Evolutionary conservation across 169 alveolate species (phyloP), one percentile per base, ranked within the genome.

Genomic region (Plasmodium cynomolgi): DNA sequence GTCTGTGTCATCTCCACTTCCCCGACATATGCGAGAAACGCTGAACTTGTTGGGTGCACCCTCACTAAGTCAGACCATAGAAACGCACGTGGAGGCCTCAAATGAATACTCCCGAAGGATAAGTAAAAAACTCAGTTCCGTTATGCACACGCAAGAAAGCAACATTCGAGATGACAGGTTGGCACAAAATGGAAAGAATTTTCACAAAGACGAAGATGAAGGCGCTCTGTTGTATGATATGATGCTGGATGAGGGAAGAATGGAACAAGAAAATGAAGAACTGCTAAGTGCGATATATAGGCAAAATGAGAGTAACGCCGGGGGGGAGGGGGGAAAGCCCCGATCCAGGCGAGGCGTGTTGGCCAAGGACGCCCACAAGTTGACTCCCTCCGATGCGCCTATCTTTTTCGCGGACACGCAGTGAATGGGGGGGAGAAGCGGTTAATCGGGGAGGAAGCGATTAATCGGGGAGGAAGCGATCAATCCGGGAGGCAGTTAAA

Each of bases 311-410:
- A n/a, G 47, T 33, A 88, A 77, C 58, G 58, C 58, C 17, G n/a
- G 58, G n/a, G 58, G 58, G 29, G 41, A 56, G 29, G 81, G 77
- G 34, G 34, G 72, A 3, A 23, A 58, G 71, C 15, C 47, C 15
- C 33, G 44, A 88, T 34, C 11, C 11, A 56, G 83, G 72, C 23
- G 88, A 4, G 94, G 94, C 0, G 34, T 44, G 31, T 20, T 88
- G 13, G 85, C 94, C 39, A 88, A 88, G 72, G 68, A 88, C 15
- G 33, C 26, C 31, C 80, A 4, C 29, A 31, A 62, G 54, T 68
- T 88, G 41, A 20, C 94, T 15, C 29, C 33, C 13, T 56, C 37
- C 33, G 94, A 88, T 20, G 94, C 94, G 13, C 94, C 94, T 17
- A 88, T 88, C 47, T 79, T 39, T 50, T 88, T 88, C 37, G 47